Evolutionary conservation across 495 filamentous ascomycete genomes (phyloP), one percentile per base, ranked within the genome.

Genomic region (Endocarpon pusillum): DNA sequence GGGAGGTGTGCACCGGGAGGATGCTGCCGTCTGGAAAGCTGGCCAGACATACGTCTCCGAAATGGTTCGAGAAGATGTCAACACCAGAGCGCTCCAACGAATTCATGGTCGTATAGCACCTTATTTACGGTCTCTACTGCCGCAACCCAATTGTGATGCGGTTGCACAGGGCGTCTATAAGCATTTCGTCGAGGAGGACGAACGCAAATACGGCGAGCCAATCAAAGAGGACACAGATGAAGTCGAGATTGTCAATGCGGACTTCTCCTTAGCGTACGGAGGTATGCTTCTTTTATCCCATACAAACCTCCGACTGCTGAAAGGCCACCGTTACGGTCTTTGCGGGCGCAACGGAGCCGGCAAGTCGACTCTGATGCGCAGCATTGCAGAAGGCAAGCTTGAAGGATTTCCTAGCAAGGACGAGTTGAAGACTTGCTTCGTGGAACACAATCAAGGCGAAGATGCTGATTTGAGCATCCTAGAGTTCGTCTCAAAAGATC

Each of bases 361-460:
- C 42, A 99, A 99, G 62, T 96, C 89, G 12, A 99, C 89, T 9
- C 69, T 99, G 33, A 96, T 99, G 89, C 81, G 79, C 47, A 83
- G 79, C 53, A 99, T 99, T 39, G 83, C 89, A 39, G 73, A 75
- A 32, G 85, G 85, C 37, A 96, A 99, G 62, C 70, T 99, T 1
- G 89, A 99, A 53, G 89, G 89, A 16, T 99, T 99, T 61, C 89
- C 89, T 17, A 66, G 82, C 17, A 87, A 79, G 44, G 82, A 91
- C 38, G 73, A 81, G 37, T 74, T 99, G 36, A 75, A 78, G 35
- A 96, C 89, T 20, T 99, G 91, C 60, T 99, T 96, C 42, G 89
- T 99, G 15, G 89, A 99, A 66, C 89, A 99, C 61, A 93, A 92
- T 55, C 85, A 96, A 57, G 85, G 86, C 40, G 91, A 94, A 54